Evolutionary conservation across 768 basidiomycete genomes (phyloP).

Genomic region (Daedalea quercina): DNA sequence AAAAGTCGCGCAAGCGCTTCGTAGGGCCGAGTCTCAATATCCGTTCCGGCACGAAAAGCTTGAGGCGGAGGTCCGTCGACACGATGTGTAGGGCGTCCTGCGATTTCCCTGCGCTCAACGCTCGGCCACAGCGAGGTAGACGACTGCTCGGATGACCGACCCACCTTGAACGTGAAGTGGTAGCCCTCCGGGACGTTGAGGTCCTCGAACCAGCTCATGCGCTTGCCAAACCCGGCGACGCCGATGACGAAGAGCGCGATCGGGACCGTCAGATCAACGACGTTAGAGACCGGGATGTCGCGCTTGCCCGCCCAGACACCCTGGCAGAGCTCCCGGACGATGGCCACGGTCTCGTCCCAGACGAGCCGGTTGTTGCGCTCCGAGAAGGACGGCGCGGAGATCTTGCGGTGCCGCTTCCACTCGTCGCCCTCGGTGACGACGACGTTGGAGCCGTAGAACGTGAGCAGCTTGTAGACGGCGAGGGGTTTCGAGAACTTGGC

Average conservation of each 20-base stretch:
- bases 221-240: constrained; percentile 49
- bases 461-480: constrained; percentile 35
- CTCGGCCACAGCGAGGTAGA: not conserved
- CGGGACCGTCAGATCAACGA: constrained; percentile 46
- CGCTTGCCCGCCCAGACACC: constrained; percentile 42
- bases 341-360: not conserved
- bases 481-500: constrained; percentile 53
- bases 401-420: constrained; percentile 61
- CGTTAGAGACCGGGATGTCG: constrained; percentile 37
- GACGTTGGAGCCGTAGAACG: constrained; percentile 54
- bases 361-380: constrained; percentile 33
- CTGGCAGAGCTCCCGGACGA: constrained; percentile 25
- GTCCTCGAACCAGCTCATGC: constrained; percentile 42
- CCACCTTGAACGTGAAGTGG: constrained; percentile 23
- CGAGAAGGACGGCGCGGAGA: constrained; percentile 59
- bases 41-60: constrained; percentile 22
- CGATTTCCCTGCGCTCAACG: not conserved
- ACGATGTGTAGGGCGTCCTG: constrained; percentile 24
- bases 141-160: not conserved
- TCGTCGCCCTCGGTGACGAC: constrained; percentile 57
- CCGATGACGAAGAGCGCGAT: constrained; percentile 52
- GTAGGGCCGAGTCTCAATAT: constrained; percentile 17
- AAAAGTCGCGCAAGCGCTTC: constrained; percentile 15
- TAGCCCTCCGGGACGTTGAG: constrained; percentile 36
- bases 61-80: constrained; percentile 19